Evolutionary conservation across 805 yeast genomes (phyloP), one percentile per base, ranked within the genome.

Genomic region (Sugiyamaella lignohabitans): DNA sequence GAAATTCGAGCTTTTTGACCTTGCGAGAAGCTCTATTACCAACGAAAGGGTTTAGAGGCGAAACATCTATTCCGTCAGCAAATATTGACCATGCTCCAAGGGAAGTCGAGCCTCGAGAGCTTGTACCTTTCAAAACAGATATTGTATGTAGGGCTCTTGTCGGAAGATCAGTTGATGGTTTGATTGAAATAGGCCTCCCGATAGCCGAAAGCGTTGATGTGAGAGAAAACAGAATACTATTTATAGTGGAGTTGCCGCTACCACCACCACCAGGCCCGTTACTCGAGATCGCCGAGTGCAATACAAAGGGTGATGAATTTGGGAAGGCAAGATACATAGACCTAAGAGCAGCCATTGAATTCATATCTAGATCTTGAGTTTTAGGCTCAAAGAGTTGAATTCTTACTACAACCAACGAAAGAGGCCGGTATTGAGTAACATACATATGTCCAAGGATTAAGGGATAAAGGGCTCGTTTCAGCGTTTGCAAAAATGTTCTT

Each of bases 251-350:
- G 11, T 35, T n/a, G 6, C 5, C 20, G 11, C 17, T 35, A 35
- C 10, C 21, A 16, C 20, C 32, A 27, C 14, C 11, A 27, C 32
- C 32, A 27, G 32, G 32, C 8, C 32, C 32, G 14, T 8, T 8
- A 8, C 11, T 56, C 53, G 75, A 77, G 4, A 63, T 64, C 5
- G 69, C 70, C 0, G 82, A 68, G 59, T 83, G 87, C 11, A 84
- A 75, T 2, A 84, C 60, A 53, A 76, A 75, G 1, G 87, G 82
- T 2, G 89, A 79, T 45, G 81, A 79, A 50, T 72, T 53, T 0
- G 91, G 89, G 1, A 85, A 66, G 0, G 82, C 86, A 14, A 86
- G 57, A 54, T 82, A 84, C 51, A 73, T 76, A 0, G 93, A 84
- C 49, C 67, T 74, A 48, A 80, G 70, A 0, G 87, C 48, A 4